Evolutionary conservation across 1,284 basidiomycete species (phyloP).

Genomic region (Rhodotorula glutinis): DNA sequence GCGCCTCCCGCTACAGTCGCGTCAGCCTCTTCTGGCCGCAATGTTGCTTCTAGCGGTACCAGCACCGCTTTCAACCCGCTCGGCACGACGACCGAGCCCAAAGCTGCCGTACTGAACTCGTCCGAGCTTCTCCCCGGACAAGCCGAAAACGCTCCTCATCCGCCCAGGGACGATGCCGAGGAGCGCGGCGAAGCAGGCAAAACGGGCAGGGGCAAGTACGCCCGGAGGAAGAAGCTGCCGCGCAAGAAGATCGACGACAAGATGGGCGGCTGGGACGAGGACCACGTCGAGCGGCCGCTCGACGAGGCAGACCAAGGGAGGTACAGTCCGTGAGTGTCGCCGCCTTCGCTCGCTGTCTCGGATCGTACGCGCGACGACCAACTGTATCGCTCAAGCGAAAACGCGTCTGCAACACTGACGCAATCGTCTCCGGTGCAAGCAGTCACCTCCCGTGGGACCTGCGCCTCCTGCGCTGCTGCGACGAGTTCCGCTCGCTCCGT

Average conservation of each 20-base stretch:
- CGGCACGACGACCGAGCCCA: not conserved
- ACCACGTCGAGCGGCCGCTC: conserved; percentile 4
- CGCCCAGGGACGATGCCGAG: not conserved
- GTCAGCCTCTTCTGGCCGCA: not conserved
- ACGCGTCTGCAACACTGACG: no score
- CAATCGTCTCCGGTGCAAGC: not conserved
- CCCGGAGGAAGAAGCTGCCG: conserved; percentile 8
- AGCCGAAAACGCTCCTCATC: not conserved
- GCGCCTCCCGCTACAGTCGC: not conserved
- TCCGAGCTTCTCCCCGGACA: not conserved
- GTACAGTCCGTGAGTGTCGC: conserved; percentile 8
- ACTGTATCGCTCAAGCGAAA: no score
- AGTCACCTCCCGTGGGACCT: conserved; percentile 14
- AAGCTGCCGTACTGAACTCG: not conserved
- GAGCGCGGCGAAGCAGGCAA: not conserved
- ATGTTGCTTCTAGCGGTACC: not conserved
- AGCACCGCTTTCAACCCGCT: not conserved
- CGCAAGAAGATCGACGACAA: conserved; percentile 9
- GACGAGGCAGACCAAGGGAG: conserved; percentile 7
- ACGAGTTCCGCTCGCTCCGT: conserved; percentile 14
- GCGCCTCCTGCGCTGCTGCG: conserved; percentile 14
- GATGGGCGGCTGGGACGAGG: conserved; percentile 8
- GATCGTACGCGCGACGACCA: no score
- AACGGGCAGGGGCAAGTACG: not conserved
- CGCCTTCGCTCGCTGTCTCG: no score